Evolutionary conservation across 2,329 filamentous ascomycete species (phyloP).

Genomic region (Hyphodiscus sp.): DNA sequence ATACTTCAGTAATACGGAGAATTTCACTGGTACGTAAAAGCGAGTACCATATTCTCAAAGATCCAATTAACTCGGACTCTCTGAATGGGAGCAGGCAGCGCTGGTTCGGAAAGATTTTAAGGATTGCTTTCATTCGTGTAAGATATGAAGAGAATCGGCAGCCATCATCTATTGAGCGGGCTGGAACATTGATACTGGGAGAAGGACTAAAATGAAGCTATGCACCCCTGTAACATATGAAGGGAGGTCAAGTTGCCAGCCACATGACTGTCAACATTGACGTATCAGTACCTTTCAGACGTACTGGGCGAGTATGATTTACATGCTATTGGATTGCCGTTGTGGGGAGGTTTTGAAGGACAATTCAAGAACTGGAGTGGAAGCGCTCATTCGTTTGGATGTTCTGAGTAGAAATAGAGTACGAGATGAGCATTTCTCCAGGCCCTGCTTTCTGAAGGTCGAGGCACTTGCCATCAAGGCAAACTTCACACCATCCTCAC

Average conservation of each 20-base stretch:
- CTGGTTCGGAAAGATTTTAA: no score
- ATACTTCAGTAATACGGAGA: no score
- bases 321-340: constrained; percentile 5
- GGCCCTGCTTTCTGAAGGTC: neutral
- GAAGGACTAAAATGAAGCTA: no score
- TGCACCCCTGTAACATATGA: neutral
- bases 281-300: constrained; percentile 4
- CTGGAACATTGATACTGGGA: no score
- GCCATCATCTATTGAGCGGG: no score
- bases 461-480: neutral
- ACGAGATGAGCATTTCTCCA: neutral
- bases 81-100: no score
- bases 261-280: constrained; percentile 6
- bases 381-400: no score
- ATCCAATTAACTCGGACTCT: no score
- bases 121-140: no score
- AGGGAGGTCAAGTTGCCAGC: constrained; percentile 6
- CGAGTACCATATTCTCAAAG: no score
- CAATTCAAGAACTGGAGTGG: neutral
- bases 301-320: constrained; percentile 9
- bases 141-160: no score
- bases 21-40: no score
- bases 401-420: neutral
- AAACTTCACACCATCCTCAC: neutral
- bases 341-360: constrained; percentile 3